Percentiles rank a stretch among this genome's conserved stretches.
phyloP scores from a whole-genome alignment of 192 early-diverging fungal genomes.

The Physocladia obscura region DNA sequence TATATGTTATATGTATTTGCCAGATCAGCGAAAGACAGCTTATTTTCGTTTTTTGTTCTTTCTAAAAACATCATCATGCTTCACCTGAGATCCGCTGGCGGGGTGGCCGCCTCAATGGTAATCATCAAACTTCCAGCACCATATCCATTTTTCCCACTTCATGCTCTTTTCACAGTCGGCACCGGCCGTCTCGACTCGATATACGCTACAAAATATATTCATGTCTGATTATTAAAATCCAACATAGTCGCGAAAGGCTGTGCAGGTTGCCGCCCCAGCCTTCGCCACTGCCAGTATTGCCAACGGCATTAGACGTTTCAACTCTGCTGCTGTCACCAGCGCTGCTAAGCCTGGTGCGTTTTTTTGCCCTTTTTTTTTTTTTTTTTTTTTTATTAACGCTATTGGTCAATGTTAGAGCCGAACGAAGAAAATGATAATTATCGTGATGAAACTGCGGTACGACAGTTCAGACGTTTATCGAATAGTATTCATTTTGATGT shows the following conservation, averaged over 20 bases:
- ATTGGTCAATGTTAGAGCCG: background rate
- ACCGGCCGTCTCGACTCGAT: background rate
- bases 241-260: background rate
- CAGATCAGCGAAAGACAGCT: too few relatives aligned
- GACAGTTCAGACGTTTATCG: too few relatives aligned
- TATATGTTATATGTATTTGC: too few relatives aligned
- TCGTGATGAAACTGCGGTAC: background rate
- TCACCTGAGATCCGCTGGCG: background rate
- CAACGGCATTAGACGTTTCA: conserved; percentile 24
- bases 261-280: conserved; percentile 11
- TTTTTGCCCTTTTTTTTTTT: background rate
- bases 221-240: background rate
- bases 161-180: background rate
- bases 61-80: background rate
- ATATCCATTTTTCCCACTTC: background rate
- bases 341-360: conserved; percentile 30
- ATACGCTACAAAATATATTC: background rate
- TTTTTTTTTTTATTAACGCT: background rate
- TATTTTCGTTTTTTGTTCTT: conserved; percentile 1
- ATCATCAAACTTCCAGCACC: background rate
- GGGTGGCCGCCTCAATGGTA: conserved; percentile 10
- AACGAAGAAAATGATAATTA: background rate
- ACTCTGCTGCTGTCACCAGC: conserved; percentile 18
- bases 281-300: conserved; percentile 9
- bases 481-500: too few relatives aligned